Conservation (phyloP, 2,329 filamentous ascomycete species). For the Simplicillium aogashimaense region DNA sequence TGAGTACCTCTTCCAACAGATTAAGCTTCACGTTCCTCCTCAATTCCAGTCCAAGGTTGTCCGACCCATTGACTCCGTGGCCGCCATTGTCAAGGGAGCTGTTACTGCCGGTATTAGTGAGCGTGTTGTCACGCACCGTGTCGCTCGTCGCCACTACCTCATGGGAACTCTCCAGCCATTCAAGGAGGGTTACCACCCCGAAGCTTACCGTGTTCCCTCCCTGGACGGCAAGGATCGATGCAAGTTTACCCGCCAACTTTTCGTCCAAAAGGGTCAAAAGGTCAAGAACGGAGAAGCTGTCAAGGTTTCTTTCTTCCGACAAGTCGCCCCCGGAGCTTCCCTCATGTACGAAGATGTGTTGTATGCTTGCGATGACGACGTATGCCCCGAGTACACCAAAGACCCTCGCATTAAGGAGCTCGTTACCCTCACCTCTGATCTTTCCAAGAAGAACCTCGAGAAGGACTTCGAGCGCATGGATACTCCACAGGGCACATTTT, state of each 20-base stretch:
- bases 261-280: constrained; percentile 95
- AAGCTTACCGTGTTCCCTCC: constrained; percentile 93
- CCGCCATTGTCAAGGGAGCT: constrained; percentile 95
- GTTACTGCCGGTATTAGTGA: constrained; percentile 97
- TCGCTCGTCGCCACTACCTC: constrained; percentile 94
- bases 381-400: constrained; percentile 97
- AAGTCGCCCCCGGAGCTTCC: constrained; percentile 91
- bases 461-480: constrained; percentile 99
- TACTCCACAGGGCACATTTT: constrained; percentile 92
- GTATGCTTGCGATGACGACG: constrained; percentile 95
- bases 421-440: constrained; percentile 90
- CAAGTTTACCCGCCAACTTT: constrained; percentile 98
- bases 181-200: constrained; percentile 96
- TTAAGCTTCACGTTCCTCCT: constrained; percentile 94
- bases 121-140: constrained; percentile 90
- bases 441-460: constrained; percentile 96
- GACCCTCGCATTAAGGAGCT: constrained; percentile 99
- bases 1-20: constrained; percentile 98
- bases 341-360: constrained; percentile 99
- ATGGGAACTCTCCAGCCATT: constrained; percentile 99
- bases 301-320: constrained; percentile 97
- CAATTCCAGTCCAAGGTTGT: constrained; percentile 99
- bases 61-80: constrained; percentile 96
- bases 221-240: constrained; percentile 95
- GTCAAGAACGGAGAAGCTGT: constrained; percentile 99